phyloP scores from a whole-genome alignment of 1,284 basidiomycete genomes.

The Trichosporon ovoides region DNA sequence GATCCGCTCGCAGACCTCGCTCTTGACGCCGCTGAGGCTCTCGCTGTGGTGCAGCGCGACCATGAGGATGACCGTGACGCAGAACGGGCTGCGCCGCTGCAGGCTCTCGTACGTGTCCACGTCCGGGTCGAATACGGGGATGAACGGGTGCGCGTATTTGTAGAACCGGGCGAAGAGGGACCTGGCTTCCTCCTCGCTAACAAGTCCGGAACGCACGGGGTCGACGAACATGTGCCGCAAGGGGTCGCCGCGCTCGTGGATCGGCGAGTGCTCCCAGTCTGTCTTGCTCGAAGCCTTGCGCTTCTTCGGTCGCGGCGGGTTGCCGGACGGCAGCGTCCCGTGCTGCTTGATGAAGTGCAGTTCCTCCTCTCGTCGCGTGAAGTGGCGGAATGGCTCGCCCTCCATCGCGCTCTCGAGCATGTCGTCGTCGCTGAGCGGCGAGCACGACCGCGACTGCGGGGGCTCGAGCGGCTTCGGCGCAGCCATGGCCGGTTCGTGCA shows the following conservation, averaged over 20 bases:
- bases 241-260: constrained; percentile 12
- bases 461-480: background rate
- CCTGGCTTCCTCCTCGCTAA: constrained; percentile 19
- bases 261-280: background rate
- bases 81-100: constrained; percentile 27
- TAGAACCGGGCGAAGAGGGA: constrained; percentile 29
- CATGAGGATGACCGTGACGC: constrained; percentile 27
- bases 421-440: constrained; percentile 8
- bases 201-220: constrained; percentile 20
- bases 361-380: constrained; percentile 14
- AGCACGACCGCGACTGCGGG: background rate
- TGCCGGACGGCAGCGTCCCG: background rate
- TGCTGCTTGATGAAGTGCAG: background rate
- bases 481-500: background rate
- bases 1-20: constrained; percentile 10
- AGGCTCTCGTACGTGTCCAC: constrained; percentile 33
- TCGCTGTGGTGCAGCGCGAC: constrained; percentile 20
- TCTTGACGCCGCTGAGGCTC: constrained; percentile 12
- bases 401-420: constrained; percentile 13
- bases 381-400: constrained; percentile 14
- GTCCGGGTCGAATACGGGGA: constrained; percentile 29
- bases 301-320: background rate
- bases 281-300: background rate
- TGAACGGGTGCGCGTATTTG: constrained; percentile 27
- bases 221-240: constrained; percentile 11